A percentile compares a stretch with the other conserved stretches of the same genome.
phyloP scores from a whole-genome alignment of 2,329 filamentous ascomycete genomes.

The Verticillium albo-atrum region DNA sequence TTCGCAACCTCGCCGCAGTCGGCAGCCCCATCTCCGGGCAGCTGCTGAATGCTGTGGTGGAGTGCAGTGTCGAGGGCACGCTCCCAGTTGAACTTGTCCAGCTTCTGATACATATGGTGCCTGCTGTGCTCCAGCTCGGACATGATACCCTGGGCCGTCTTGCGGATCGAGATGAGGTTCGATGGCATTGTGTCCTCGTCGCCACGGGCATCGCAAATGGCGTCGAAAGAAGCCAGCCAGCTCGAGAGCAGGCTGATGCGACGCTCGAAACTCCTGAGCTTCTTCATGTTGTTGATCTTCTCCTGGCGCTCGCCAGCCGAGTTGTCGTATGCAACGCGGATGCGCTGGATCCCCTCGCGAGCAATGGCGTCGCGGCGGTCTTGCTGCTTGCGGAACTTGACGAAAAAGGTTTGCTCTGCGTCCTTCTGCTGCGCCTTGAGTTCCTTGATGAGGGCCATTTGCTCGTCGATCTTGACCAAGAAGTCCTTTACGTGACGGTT shows the following conservation, averaged over 20 bases:
- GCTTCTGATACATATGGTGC: slow-evolving; percentile 81
- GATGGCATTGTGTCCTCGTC: slow-evolving; percentile 64
- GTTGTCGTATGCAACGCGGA: slow-evolving; percentile 81
- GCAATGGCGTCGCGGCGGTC: slow-evolving; percentile 76
- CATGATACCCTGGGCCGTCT: slow-evolving; percentile 83
- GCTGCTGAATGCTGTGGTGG: slow-evolving; percentile 75
- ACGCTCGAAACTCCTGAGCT: slow-evolving; percentile 75
- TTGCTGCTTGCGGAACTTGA: slow-evolving; percentile 85
- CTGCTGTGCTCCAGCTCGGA: slow-evolving; percentile 85
- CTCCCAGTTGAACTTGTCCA: slow-evolving; percentile 82
- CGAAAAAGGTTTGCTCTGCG: slow-evolving; percentile 73
- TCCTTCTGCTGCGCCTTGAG: slow-evolving; percentile 91
- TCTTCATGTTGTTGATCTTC: slow-evolving; percentile 74
- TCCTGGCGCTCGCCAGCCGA: slow-evolving; percentile 73
- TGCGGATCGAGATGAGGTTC: slow-evolving; percentile 71
- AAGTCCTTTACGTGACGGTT: slow-evolving; percentile 99
- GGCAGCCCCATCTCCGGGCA: slow-evolving; percentile 44
- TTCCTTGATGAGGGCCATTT: slow-evolving; percentile 95
- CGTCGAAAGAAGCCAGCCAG: slow-evolving; percentile 91
- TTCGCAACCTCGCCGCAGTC: slow-evolving; percentile 66
- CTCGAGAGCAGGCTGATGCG: slow-evolving; percentile 81
- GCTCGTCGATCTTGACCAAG: slow-evolving; percentile 97
- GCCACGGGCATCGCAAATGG: slow-evolving; percentile 68
- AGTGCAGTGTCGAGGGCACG: slow-evolving; percentile 82
- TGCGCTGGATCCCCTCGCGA: slow-evolving; percentile 73